Conservation (phyloP, 371 early-diverging fungal genomes). For the Amoeboaphelidium occidentale region DNA sequence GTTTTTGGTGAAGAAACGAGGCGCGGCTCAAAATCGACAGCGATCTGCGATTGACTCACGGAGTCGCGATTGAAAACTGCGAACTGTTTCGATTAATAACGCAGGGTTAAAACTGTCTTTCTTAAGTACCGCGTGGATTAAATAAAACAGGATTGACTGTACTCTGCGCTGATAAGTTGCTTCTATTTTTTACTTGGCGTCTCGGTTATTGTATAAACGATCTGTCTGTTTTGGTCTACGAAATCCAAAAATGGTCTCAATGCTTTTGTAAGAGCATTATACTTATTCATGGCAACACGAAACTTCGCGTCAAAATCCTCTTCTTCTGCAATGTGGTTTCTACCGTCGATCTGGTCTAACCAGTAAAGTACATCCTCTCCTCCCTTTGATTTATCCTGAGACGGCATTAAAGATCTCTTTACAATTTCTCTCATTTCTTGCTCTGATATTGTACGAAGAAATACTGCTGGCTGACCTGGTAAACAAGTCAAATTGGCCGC, state of each 20-base stretch:
- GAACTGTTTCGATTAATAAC: too few relatives aligned
- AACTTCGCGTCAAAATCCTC: neutral
- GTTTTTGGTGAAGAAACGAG: too few relatives aligned
- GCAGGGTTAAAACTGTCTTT: too few relatives aligned
- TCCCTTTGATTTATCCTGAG: neutral
- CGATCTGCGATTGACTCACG: too few relatives aligned
- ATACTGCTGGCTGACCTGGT: neutral
- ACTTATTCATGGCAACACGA: neutral
- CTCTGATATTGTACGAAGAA: neutral
- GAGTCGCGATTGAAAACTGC: too few relatives aligned
- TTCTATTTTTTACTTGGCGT: too few relatives aligned
- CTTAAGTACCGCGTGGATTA: too few relatives aligned
- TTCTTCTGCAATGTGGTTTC: too few relatives aligned
- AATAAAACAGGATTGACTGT: too few relatives aligned
- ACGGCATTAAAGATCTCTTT: neutral
- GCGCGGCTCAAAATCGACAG: too few relatives aligned
- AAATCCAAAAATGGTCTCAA: neutral
- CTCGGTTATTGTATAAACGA: too few relatives aligned
- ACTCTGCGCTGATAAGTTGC: too few relatives aligned
- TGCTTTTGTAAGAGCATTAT: neutral
- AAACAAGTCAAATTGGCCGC: neutral
- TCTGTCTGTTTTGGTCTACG: neutral
- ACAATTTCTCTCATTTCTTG: neutral
- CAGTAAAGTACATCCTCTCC: neutral
- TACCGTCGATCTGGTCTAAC: neutral